Base-by-base conservation (phyloP, 306 rosid species). In the Cucumis hystrix region DNA sequence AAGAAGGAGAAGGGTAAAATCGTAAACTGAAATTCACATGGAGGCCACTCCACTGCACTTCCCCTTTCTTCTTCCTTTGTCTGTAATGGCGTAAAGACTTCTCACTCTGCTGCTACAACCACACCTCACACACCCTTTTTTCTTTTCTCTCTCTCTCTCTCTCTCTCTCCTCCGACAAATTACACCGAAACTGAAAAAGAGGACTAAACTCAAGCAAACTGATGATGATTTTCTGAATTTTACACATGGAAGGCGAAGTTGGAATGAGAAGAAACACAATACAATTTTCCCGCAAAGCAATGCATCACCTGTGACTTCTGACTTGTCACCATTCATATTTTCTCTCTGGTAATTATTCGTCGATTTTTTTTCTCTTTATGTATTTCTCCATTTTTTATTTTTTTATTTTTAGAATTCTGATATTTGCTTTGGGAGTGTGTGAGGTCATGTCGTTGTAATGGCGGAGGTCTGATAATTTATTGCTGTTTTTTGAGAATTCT, bases 161-260 rank as follows among this genome's bases (percentile, higher is more conserved):
- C 4, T 59, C 40, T 65, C 54, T 67, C 74, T 39, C 74, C 40
- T 71, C 76, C 39, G 77, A 72, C 77, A 72, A 72, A 72, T 25
- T 7, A 25, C 77, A 72, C 77, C 77, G 77, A 72, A 51, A 51
- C 77, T 47, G 77, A 70, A 70, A 23, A 43, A 70, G 74, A 45
- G 37, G 21, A 45, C 21, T 14, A 55, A 51, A 51, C 39, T 49
- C 55, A 0, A 41, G 41, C 37, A 68, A 30, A 68, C 10, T 41
- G n/a, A 40, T 0, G 13, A 33, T 14, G 47, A 64, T 64, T 23
- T 70, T 23, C 40, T 40, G 76, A 70, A 70, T 23, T 70, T 70
- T 70, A 39, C 76, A 63, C 69, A 70, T 23, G 59, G 59, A 49
- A 25, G 41, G 25, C 41, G 76, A 70, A 47, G 8, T 23, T 1